Conservation (phyloP, 73 alveolate genomes). For the Tetrahymena thermophila region DNA sequence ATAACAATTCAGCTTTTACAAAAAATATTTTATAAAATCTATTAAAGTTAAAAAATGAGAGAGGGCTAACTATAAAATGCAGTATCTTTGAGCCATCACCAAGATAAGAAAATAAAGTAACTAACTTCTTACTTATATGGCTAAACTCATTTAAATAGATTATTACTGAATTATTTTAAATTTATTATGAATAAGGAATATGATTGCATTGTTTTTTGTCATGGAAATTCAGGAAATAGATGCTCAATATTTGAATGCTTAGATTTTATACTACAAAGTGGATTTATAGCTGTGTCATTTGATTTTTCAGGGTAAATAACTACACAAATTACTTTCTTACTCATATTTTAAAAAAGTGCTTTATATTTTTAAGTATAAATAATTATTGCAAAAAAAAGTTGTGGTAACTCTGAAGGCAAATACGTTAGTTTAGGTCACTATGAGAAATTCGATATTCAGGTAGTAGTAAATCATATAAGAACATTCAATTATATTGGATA, state of each 20-base stretch:
- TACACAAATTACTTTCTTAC: neutral
- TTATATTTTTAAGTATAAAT: neutral
- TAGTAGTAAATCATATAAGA: neutral
- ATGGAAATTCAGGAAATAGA: constrained; percentile 1
- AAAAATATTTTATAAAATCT: too few species aligned
- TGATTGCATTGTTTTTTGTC: neutral
- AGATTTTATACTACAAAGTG: neutral
- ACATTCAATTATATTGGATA: neutral
- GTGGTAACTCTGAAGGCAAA: neutral
- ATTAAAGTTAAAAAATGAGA: neutral
- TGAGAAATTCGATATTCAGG: neutral
- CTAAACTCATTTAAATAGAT: neutral
- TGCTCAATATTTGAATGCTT: neutral
- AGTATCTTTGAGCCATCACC: neutral
- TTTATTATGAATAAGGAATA: neutral
- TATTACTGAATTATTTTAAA: neutral
- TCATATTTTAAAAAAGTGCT: neutral
- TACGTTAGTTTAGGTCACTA: neutral
- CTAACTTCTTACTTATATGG: too few species aligned
- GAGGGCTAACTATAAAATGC: neutral
- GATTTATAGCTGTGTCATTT: neutral
- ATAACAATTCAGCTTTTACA: neutral
- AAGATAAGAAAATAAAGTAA: neutral
- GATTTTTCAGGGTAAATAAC: neutral
- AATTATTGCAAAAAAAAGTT: neutral